Evolutionary conservation across 306 rosid species (phyloP).

Genomic region (Begonia loranthoides): DNA sequence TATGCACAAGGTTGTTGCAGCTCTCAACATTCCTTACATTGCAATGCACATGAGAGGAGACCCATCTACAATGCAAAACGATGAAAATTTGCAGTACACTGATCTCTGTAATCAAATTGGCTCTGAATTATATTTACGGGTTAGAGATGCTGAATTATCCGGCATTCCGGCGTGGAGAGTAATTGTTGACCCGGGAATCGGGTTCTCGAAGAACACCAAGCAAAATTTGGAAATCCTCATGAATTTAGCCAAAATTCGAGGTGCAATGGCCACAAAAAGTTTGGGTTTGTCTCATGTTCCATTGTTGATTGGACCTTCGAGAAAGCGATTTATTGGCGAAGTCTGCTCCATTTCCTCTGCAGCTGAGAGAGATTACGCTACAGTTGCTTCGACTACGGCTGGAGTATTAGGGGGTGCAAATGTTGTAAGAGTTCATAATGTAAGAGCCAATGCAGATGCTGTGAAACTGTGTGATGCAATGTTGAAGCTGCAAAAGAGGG

Average conservation of each 20-base stretch:
- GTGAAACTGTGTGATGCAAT: constrained; percentile 70
- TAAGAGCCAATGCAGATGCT: constrained; percentile 63
- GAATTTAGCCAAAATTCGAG: constrained; percentile 46
- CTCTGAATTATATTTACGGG: constrained; percentile 37
- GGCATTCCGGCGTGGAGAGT: constrained; percentile 92
- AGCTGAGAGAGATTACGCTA: constrained; percentile 67
- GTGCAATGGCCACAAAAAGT: constrained; percentile 43
- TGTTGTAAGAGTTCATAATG: constrained; percentile 81
- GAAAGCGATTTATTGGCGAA: constrained; percentile 72
- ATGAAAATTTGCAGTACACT: constrained; percentile 54
- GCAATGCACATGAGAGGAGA: constrained; percentile 98
- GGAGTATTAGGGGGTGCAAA: constrained; percentile 67
- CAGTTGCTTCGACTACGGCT: constrained; percentile 55
- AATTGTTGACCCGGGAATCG: constrained; percentile 74
- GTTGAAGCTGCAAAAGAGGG: constrained; percentile 22
- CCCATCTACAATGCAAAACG: constrained; percentile 67
- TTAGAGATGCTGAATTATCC: constrained; percentile 57
- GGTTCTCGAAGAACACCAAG: constrained; percentile 74
- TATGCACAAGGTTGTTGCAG: constrained; percentile 68
- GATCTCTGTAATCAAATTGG: constrained; percentile 59
- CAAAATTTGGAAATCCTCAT: constrained; percentile 48
- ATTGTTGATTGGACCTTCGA: constrained; percentile 68
- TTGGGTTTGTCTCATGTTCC: constrained; percentile 71
- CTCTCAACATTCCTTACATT: constrained; percentile 67
- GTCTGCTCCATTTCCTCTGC: constrained; percentile 40